Evolutionary conservation across 768 basidiomycete species (phyloP), one percentile per base, ranked within the genome.

Genomic region (Ramaria sp.): DNA sequence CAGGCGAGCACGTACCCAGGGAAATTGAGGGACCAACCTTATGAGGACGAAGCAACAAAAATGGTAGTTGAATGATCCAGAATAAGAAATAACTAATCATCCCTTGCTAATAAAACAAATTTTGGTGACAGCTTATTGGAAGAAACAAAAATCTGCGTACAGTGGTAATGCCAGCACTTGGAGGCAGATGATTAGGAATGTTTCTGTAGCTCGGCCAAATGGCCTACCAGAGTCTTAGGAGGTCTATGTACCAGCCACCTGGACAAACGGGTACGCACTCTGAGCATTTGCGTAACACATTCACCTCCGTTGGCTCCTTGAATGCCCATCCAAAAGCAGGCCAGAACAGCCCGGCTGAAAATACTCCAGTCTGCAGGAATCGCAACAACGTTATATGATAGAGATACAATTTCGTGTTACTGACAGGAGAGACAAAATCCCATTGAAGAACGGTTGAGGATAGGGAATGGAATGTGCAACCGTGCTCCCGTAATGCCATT

Each of bases 361-460:
- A 93, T 86, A 58, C 80, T 82, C 68, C 91, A 91, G 70, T 90
- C 55, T 57, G 24, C 20, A 47, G 17, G 34, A 27, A 27, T 27
- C 27, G 27, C 27, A 27, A 27, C 5, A 27, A 27, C 27, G 27
- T 2, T 27, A 27, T 27, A 5, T 27, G 27, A 27, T 27, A 27
- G 27, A 27, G 27, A 27, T 27, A 5, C 27, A 27, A 27, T 5
- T 27, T 27, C 27, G 27, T 27, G 27, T 27, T 30, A 47, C 55
- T 48, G 7, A 49, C 55, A 92, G 65, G 88, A 87, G 63, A 92
- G 79, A 82, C 86, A 92, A 71, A 91, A 92, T 1, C 91, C 91
- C 62, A 92, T 88, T 0, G 86, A 90, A 1, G 90, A 89, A 15
- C 91, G 76, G 62, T 85, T 88, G n/a, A 91, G 73, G 51, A 92